Base-by-base conservation (phyloP, 768 basidiomycete genomes). In the Boletus bicolor region DNA sequence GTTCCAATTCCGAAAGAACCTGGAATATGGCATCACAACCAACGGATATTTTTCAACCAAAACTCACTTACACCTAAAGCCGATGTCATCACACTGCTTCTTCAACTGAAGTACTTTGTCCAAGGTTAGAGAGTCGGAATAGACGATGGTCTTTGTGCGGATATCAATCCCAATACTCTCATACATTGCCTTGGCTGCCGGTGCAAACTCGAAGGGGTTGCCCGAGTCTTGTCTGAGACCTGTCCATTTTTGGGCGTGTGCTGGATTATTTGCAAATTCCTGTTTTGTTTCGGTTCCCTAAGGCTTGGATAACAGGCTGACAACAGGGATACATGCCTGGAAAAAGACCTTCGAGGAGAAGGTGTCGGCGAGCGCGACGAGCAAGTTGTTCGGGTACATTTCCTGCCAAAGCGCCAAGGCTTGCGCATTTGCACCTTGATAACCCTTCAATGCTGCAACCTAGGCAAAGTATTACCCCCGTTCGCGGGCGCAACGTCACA, bases 1-100 rank as follows among this genome's bases (percentile, higher is more conserved):
- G 97, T 99, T 1, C 97, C 97, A 43, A 98, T 93, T 9, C 97
- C 97, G 68, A 93, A 98, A 1, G 87, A 81, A 49, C 86, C 94
- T 96, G 42, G 7, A 47, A 45, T 1, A 14, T 15, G 17, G 14
- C 32, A 32, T 52, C 34, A 55, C 26, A 15, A 52, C 10, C 36
- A 24, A 7, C 19, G 17, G 2, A 21, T 4, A 5, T 4, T n/a
- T 26, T 34, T 17, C 24, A 6, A 34, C 19, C 37, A 5, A 34
- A 41, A 12, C 0, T 19, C 44, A 51, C 76, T 34, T 58, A 86
- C 90, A 76, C 19, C 71, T 74, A 53, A 98, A 81, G 3, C 90
- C 93, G 7, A 94, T 73, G 48, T 84, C 82, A 43, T 86, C 78
- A 56, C 87, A 86, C 37, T 91, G 87, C 61, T 80, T 73, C 71